These are phyloP conservation scores for Ampelomyces quisqualis DNA, from an alignment of 2,329 filamentous ascomycete genomes.

Conservation along the genomic window DNA sequence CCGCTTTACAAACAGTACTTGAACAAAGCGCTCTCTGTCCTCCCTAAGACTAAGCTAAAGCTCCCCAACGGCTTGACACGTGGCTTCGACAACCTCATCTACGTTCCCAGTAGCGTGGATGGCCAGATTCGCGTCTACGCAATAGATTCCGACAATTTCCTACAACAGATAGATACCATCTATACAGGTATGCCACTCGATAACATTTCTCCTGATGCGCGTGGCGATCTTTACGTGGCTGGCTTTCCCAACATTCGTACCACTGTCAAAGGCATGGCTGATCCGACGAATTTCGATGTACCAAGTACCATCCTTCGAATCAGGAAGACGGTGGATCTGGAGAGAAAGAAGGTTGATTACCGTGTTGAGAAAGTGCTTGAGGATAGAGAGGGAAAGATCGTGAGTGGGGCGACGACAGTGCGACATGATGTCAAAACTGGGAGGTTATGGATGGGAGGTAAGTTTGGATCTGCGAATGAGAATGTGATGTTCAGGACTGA, in stretches of 20 bases:
- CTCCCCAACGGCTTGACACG: slow-evolving; percentile 33
- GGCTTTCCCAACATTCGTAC: slow-evolving; percentile 20
- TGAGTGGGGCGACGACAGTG: slow-evolving; percentile 27
- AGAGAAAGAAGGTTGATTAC: slow-evolving; percentile 12
- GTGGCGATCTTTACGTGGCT: slow-evolving; percentile 29
- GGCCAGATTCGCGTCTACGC: slow-evolving; percentile 26
- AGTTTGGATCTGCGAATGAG: slow-evolving; percentile 3
- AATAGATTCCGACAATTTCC: slow-evolving; percentile 16
- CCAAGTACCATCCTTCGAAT: slow-evolving; percentile 27
- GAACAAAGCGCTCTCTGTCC: slow-evolving; percentile 1
- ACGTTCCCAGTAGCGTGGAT: slow-evolving; percentile 30
- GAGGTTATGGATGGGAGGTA: slow-evolving; percentile 28
- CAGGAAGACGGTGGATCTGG: slow-evolving; percentile 11
- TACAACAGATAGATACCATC: slow-evolving; percentile 25
- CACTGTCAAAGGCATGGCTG: slow-evolving; percentile 10
- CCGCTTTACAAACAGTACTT: slow-evolving; percentile 10
- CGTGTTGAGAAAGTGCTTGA: slow-evolving; percentile 31
- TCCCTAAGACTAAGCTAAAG: slow-evolving; percentile 26
- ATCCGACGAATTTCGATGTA: slow-evolving; percentile 16
- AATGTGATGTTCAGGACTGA: not conserved
- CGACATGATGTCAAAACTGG: slow-evolving; percentile 31
- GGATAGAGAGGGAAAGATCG: slow-evolving; percentile 22
- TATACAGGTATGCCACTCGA: slow-evolving; percentile 29
- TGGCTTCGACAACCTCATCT: slow-evolving; percentile 27
- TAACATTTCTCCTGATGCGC: slow-evolving; percentile 29